Conservation (phyloP, 2,329 filamentous ascomycete genomes). For the Fusarium liriodendri region DNA sequence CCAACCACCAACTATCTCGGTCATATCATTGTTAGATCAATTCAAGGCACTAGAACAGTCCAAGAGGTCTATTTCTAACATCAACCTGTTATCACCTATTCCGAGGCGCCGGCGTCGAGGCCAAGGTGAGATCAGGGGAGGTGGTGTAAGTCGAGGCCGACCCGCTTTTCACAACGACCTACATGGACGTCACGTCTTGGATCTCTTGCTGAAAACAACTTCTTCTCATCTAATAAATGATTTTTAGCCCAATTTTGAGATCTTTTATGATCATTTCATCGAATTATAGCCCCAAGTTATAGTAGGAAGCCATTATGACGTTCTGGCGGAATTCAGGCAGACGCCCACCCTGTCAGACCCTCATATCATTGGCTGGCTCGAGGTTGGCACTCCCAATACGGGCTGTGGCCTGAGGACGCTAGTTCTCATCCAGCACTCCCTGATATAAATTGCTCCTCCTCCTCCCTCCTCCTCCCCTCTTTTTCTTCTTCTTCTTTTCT, state of each 20-base stretch:
- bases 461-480: not conserved
- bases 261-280: not conserved
- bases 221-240: not conserved
- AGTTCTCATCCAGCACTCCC: not conserved
- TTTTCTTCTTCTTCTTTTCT: not conserved
- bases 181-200: not conserved
- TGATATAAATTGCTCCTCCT: conserved; percentile 24
- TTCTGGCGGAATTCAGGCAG: not conserved
- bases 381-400: not conserved
- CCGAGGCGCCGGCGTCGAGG: not conserved
- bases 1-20: not conserved
- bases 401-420: conserved; percentile 37
- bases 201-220: not conserved
- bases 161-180: not conserved
- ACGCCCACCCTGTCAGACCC: not conserved
- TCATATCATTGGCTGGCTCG: not conserved
- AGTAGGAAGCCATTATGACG: not conserved
- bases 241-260: not conserved
- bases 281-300: not conserved
- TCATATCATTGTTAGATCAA: not conserved
- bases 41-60: not conserved
- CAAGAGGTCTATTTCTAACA: not conserved
- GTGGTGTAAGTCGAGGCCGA: not conserved
- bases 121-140: not conserved
- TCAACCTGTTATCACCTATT: not conserved